Conservation (phyloP, 768 basidiomycete genomes). For the Lactifluus echinatus region DNA sequence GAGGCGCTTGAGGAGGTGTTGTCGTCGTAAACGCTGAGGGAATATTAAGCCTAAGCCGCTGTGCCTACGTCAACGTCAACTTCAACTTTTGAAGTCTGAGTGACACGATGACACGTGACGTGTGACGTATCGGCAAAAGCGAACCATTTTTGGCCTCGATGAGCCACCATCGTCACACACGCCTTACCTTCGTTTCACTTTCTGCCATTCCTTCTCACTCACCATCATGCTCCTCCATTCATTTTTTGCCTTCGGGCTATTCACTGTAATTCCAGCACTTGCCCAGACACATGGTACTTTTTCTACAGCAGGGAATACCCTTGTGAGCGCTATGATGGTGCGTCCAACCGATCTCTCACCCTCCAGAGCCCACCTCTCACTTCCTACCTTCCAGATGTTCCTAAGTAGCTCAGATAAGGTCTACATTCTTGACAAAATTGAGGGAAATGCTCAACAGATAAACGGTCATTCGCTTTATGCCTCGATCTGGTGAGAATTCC, state of each 20-base stretch:
- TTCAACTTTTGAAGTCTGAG: no score
- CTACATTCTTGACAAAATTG: slow-evolving; percentile 89
- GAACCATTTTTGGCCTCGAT: no score
- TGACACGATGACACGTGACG: no score
- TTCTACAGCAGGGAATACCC: slow-evolving; percentile 31
- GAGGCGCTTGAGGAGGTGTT: slow-evolving; percentile 8
- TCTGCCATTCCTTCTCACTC: background rate
- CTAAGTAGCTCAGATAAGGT: slow-evolving; percentile 72
- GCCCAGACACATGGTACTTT: slow-evolving; percentile 25
- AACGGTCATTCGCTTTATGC: slow-evolving; percentile 70
- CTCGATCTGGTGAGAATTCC: slow-evolving; percentile 45
- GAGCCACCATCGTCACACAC: no score
- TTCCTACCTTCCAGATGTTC: slow-evolving; percentile 48
- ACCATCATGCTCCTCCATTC: slow-evolving; percentile 23
- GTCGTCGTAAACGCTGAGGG: no score
- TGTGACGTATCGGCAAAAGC: no score
- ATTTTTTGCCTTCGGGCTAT: slow-evolving; percentile 40
- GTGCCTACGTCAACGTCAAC: no score
- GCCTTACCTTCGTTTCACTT: background rate
- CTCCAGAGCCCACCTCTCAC: background rate
- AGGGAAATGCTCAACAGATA: slow-evolving; percentile 60
- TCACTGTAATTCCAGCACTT: slow-evolving; percentile 25
- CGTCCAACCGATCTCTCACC: slow-evolving; percentile 10
- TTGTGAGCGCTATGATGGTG: slow-evolving; percentile 50
- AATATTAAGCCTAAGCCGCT: no score